Percentiles rank a stretch among this genome's conserved stretches.
These are phyloP conservation scores for Adiantum capillusveneris DNA, from an alignment of 75 land plant species.

Conservation along the genomic window DNA sequence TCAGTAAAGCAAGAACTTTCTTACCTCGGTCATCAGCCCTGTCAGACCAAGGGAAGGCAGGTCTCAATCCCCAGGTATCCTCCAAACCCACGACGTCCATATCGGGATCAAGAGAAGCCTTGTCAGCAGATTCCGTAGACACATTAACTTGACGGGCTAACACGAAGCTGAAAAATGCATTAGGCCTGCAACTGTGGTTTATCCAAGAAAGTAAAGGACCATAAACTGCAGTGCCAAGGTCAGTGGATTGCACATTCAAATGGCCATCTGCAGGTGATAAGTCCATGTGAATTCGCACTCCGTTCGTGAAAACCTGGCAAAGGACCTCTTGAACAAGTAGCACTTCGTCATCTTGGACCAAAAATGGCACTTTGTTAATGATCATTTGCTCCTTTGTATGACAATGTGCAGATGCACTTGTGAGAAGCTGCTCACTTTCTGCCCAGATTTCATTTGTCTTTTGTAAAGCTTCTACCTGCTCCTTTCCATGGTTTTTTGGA, in stretches of 20 bases:
- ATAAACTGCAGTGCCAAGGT: conserved; percentile 38
- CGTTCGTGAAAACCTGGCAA: background rate
- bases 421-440: too few relatives aligned
- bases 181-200: conserved; percentile 58
- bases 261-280: background rate
- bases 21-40: too few relatives aligned
- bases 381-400: too few relatives aligned
- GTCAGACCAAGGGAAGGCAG: background rate
- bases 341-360: background rate
- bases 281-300: background rate
- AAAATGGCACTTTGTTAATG: background rate
- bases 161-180: conserved; percentile 40
- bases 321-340: background rate
- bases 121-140: background rate
- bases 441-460: too few relatives aligned
- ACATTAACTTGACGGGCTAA: background rate
- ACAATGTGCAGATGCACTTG: too few relatives aligned
- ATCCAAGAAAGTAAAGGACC: conserved; percentile 46
- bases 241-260: background rate
- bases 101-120: background rate
- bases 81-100: background rate
- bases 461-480: too few relatives aligned
- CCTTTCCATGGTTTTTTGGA: too few relatives aligned
- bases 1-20: too few relatives aligned
- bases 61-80: background rate